These are phyloP conservation scores for Podila minutissima DNA, from an alignment of 192 early-diverging fungal species.

Conservation along the genomic window DNA sequence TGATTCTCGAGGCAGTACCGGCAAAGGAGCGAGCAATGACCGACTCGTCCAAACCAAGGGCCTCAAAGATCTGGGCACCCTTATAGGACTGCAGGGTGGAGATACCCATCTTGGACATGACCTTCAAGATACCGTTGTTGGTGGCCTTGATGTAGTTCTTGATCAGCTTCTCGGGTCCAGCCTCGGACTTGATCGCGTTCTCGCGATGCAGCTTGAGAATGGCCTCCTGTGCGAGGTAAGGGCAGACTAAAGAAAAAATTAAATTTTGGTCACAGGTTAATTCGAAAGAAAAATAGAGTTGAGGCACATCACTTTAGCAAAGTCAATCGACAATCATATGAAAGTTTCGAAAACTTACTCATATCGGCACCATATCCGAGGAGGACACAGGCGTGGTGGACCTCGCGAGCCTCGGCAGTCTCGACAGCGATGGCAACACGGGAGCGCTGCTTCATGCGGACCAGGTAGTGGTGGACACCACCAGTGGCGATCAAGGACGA, in stretches of 20 bases:
- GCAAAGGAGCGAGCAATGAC: constrained; percentile 94
- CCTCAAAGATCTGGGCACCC: constrained; percentile 99
- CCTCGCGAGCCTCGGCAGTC: constrained; percentile 94
- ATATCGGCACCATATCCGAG: constrained; percentile 97
- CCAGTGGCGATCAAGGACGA: constrained; percentile 90
- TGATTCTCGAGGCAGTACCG: constrained; percentile 96
- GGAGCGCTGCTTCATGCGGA: constrained; percentile 87
- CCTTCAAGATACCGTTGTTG: constrained; percentile 96
- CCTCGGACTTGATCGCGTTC: constrained; percentile 67
- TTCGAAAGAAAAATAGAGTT: no score
- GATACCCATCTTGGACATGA: constrained; percentile 99
- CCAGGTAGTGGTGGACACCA: constrained; percentile 94
- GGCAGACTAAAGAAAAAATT: constrained; percentile 66
- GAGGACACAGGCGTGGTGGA: constrained; percentile 95
- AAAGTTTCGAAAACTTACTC: constrained; percentile 37
- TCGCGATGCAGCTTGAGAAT: constrained; percentile 92
- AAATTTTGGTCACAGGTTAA: no score
- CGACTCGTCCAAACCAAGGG: constrained; percentile 87
- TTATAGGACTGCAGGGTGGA: constrained; percentile 98
- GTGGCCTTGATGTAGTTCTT: constrained; percentile 87
- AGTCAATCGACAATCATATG: neutral
- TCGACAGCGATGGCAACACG: constrained; percentile 90
- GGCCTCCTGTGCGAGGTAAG: constrained; percentile 91
- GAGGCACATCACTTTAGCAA: neutral
- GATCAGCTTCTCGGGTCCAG: constrained; percentile 75